Conservation (phyloP, 1,284 basidiomycete genomes). For the Ganoderma resinaceum region DNA sequence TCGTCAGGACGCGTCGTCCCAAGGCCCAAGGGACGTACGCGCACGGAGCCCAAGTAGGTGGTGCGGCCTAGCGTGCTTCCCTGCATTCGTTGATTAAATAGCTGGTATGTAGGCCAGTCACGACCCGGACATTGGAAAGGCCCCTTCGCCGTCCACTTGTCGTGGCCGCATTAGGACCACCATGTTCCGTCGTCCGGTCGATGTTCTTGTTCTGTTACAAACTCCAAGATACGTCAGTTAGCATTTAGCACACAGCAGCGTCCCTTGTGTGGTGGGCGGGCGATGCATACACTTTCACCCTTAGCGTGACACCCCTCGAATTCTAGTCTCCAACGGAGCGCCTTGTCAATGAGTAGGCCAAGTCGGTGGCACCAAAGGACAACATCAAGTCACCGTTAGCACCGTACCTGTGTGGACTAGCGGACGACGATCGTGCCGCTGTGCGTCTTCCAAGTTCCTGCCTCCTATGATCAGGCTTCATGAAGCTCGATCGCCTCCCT, state of each 20-base stretch:
- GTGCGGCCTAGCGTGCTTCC: neutral
- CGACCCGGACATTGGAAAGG: neutral
- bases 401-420: neutral
- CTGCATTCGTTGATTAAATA: neutral
- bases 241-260: too few relatives aligned
- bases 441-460: neutral
- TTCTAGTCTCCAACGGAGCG: neutral
- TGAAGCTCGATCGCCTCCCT: neutral
- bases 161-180: neutral
- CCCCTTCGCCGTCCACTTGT: neutral
- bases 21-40: neutral
- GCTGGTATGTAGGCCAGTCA: neutral
- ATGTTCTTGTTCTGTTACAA: too few relatives aligned
- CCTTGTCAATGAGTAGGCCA: neutral
- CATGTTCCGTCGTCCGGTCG: neutral
- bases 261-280: too few relatives aligned
- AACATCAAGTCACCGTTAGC: neutral
- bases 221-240: neutral
- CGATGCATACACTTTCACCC: too few relatives aligned
- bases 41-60: neutral
- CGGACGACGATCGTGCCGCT: neutral
- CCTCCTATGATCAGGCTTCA: too few relatives aligned
- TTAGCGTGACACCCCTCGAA: too few relatives aligned
- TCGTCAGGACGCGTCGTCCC: neutral
- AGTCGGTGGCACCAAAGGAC: neutral